phyloP scores from a whole-genome alignment of 1,284 basidiomycete species.

The Gomphus sp. region DNA sequence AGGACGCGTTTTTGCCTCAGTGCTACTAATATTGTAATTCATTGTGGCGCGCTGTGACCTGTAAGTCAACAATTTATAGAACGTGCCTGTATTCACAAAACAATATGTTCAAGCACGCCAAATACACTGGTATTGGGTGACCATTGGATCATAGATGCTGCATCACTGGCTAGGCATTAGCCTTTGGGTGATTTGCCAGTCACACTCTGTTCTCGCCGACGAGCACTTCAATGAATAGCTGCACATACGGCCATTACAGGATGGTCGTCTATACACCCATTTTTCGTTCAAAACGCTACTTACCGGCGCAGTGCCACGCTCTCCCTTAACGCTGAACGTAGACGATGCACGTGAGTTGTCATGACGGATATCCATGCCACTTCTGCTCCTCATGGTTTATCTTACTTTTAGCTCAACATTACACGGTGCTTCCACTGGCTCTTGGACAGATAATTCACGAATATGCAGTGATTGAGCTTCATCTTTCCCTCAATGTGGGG shows the following conservation, averaged over 20 bases:
- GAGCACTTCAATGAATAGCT: conserved; percentile 67
- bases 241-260: conserved; percentile 62
- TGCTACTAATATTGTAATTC: no score
- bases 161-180: background rate
- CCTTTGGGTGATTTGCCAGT: background rate
- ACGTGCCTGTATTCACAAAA: no score
- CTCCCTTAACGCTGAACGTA: conserved; percentile 44
- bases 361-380: background rate
- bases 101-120: no score
- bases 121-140: no score
- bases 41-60: no score
- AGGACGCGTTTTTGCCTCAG: no score
- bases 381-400: background rate
- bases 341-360: conserved; percentile 11
- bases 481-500: conserved; percentile 82
- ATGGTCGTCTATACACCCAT: conserved; percentile 78
- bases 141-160: background rate
- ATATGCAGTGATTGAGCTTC: conserved; percentile 79
- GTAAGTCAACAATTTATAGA: no score
- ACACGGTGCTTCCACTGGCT: conserved; percentile 76
- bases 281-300: conserved; percentile 77
- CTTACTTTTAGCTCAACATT: conserved; percentile 55
- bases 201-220: background rate
- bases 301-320: conserved; percentile 40
- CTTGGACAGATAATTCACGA: conserved; percentile 81